Evolutionary conservation across 108 stramenopile species (phyloP), one percentile per base, ranked within the genome.

Genomic region (Mediolabrus comicus): DNA sequence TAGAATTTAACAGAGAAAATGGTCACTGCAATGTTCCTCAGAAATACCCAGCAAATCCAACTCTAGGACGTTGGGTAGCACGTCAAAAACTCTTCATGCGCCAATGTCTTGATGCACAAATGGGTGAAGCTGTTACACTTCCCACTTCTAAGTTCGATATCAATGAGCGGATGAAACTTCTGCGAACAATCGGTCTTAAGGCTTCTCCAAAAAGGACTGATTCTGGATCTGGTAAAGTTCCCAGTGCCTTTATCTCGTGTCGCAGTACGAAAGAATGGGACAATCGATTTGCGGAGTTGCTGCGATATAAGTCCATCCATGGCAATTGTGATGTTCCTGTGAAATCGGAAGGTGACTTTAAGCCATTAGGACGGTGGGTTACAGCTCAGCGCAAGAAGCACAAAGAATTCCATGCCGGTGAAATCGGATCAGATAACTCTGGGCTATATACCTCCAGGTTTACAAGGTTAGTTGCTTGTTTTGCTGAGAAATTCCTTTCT

Each of bases 1-100:
- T 17, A 43, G 41, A 43, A 0, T 81, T 60, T 46, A 59, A 67
- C 7, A 26, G 35, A 51, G 32, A 65, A 12, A 41, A 77, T 32
- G 76, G 76, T n/a, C 71, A 82, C 54, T 78, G 71, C 62, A 74
- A 78, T 41, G 81, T 82, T 7, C 72, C 81, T 5, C 52, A 57
- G 34, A 79, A 78, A 41, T 83, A 76, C 71, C 19, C 30, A 16
- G 59, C 66, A 10, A 70, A 83, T 54, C 62, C 61, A 43, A 30
- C 59, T 39, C 71, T 82, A 12, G 81, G 75, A 9, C 62, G 59
- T 4, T 83, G 83, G 83, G 82, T 74, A 19, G 30, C 65, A 26
- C 34, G 35, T 13, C 72, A 79, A n/a, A 57, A 72, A 16, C 53
- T 66, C 22, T 66, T 66, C 53, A 66, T 66, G 65, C 65, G 65